These are phyloP conservation scores for Avena eriantha DNA, from an alignment of 176 grass and related monocot genomes.

Conservation along the genomic window DNA sequence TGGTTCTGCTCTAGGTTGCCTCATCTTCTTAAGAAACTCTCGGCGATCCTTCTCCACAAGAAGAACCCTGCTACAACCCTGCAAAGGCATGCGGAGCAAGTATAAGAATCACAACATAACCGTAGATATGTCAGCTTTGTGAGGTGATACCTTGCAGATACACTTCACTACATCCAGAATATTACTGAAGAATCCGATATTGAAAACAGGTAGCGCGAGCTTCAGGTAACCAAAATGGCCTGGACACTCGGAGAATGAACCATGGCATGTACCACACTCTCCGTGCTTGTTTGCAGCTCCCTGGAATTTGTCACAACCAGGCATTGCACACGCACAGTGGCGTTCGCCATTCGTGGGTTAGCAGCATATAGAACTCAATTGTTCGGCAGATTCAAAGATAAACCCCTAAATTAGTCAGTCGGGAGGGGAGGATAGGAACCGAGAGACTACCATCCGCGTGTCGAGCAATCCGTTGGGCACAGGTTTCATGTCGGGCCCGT, in stretches of 20 bases:
- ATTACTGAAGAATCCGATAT: slow-evolving; percentile 80
- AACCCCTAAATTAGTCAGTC: too few species aligned
- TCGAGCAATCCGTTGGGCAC: slow-evolving; percentile 75
- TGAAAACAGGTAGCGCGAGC: slow-evolving; percentile 87
- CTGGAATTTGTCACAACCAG: slow-evolving; percentile 48
- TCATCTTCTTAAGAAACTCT: slow-evolving; percentile 90
- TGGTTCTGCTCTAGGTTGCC: slow-evolving; percentile 68
- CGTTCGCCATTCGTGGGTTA: neutral
- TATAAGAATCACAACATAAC: slow-evolving; percentile 4
- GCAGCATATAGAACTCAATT: neutral
- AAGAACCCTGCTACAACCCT: slow-evolving; percentile 87
- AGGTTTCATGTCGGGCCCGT: slow-evolving; percentile 42
- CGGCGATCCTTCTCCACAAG: slow-evolving; percentile 66
- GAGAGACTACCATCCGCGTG: slow-evolving; percentile 61
- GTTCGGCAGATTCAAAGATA: neutral
- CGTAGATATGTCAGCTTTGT: neutral
- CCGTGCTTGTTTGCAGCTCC: slow-evolving; percentile 69
- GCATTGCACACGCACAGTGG: neutral
- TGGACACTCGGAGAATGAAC: slow-evolving; percentile 71
- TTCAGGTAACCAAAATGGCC: slow-evolving; percentile 96
- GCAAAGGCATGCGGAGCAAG: slow-evolving; percentile 35
- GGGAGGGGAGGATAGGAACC: neutral
- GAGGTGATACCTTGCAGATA: slow-evolving; percentile 84
- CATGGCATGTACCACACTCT: slow-evolving; percentile 76
- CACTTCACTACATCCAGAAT: slow-evolving; percentile 90